Evolutionary conservation across 306 rosid genomes (phyloP), one percentile per base, ranked within the genome.

Genomic region (Acacia confusa): DNA sequence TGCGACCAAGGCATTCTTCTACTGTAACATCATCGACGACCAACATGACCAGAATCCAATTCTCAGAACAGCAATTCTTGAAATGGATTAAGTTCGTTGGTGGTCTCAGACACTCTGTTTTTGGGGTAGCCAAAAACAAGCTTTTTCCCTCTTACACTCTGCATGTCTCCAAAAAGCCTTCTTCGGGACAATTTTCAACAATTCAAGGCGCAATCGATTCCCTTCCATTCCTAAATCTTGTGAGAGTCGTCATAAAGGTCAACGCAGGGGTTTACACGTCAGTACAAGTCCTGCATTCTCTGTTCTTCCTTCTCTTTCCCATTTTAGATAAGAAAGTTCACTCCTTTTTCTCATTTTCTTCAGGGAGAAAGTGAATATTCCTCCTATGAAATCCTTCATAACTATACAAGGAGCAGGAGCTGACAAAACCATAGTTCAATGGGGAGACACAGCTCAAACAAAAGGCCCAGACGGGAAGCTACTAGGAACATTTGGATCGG

Each of bases 371-470:
- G 98, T 96, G 14, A 88, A 67, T 77, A 93, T 96, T 77, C 98
- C 97, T 10, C 83, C 89, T 34, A 78, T 91, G 20, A 96, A 96
- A 88, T 93, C 97, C 6, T 96, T 79, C 89, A 87, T 96, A 88
- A 92, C 92, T 67, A 88, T 96, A 78, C 83, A 96, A 88, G 99
- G 99, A 86, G 98, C 86, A 38, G 99, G 97, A 20, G 92, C 98
- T 36, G 98, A 91, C 32, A 84, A 89, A 73, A 96, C 99, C 70
- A 92, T 92, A 9, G 92, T 96, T 85, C 95, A 96, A 84, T 96
- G 97, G 97, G 98, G 98, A 77, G 99, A 96, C 97, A 96, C 94
- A 19, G 99, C 99, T 73, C 85, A 91, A 86, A 92, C 97, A 77
- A 91, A 74, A 10, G 98, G 92, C 4, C 86, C 93, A n/a, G 85